A percentile compares a stretch with the other conserved stretches of the same genome.
Conservation (phyloP, 2,329 filamentous ascomycete genomes). For the Phialocephala sp. region DNA sequence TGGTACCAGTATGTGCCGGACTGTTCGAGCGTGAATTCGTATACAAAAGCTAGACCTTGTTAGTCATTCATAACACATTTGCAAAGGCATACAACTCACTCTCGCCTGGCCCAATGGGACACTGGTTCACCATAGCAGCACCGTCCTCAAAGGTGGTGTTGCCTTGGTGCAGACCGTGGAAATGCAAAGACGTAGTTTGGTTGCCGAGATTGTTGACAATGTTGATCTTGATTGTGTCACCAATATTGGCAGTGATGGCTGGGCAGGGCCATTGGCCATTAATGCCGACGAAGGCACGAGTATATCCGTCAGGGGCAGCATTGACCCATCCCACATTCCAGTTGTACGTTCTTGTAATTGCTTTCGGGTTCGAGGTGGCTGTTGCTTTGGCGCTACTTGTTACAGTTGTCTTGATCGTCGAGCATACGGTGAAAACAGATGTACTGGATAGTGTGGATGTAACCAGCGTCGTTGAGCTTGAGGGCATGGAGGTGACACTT, state of each 20-base stretch:
- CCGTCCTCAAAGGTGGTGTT: constrained; percentile 72
- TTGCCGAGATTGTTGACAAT: constrained; percentile 12
- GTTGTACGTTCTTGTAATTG: neutral
- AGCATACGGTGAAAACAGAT: constrained; percentile 1
- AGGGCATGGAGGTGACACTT: neutral
- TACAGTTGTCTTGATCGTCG: constrained; percentile 7
- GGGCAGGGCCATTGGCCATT: constrained; percentile 19
- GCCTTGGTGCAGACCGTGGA: constrained; percentile 73
- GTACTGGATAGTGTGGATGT: neutral
- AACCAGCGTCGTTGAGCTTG: neutral
- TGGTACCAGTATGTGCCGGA: constrained; percentile 19
- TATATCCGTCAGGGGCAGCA: constrained; percentile 15
- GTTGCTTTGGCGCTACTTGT: neutral
- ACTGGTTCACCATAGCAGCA: constrained; percentile 67
- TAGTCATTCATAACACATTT: constrained; percentile 58
- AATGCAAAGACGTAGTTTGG: constrained; percentile 62
- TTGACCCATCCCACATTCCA: constrained; percentile 18
- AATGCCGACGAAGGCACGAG: constrained; percentile 12
- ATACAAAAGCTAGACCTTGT: neutral
- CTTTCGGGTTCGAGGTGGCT: neutral
- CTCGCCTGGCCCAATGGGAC: constrained; percentile 65
- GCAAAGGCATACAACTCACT: constrained; percentile 63
- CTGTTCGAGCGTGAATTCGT: constrained; percentile 50
- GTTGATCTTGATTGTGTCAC: constrained; percentile 9
- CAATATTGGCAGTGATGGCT: constrained; percentile 4